Conservation (phyloP, 2,329 filamentous ascomycete genomes). For the Sporothrix protearum region DNA sequence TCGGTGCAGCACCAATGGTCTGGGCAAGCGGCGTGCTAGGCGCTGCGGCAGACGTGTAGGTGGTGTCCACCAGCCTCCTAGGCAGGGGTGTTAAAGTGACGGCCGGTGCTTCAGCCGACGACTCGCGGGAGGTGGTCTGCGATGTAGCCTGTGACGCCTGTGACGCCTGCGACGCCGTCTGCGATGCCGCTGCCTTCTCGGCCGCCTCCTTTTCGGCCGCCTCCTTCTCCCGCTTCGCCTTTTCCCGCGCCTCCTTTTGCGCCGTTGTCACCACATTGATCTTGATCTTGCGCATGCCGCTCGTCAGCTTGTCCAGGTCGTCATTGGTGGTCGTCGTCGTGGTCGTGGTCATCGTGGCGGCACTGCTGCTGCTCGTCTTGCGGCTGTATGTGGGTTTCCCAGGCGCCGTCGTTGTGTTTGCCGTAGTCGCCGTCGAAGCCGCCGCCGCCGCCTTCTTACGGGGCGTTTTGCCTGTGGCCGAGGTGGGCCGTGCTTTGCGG, state of each 20-base stretch:
- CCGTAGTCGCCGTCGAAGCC: not conserved
- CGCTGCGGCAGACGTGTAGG: not conserved
- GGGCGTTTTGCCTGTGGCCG: slow-evolving; percentile 31
- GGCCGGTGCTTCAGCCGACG: not conserved
- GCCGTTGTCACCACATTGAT: slow-evolving; percentile 59
- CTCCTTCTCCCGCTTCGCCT: slow-evolving; percentile 21
- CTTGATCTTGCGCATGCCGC: slow-evolving; percentile 60
- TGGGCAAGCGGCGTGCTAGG: slow-evolving; percentile 18
- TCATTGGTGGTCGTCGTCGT: slow-evolving; percentile 31
- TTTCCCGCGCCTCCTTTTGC: slow-evolving; percentile 52
- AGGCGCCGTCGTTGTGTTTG: not conserved
- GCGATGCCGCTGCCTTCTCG: not conserved
- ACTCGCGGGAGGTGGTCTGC: not conserved
- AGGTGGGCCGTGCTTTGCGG: slow-evolving; percentile 57
- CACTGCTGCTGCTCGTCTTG: slow-evolving; percentile 21
- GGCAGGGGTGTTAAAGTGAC: not conserved
- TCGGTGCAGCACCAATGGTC: slow-evolving; percentile 1
- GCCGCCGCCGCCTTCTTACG: slow-evolving; percentile 28
- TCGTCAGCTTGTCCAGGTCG: slow-evolving; percentile 54
- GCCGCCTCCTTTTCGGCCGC: not conserved
- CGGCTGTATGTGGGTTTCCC: not conserved
- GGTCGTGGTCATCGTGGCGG: not conserved
- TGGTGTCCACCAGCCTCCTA: not conserved
- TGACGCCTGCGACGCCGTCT: not conserved
- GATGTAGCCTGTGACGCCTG: not conserved